Conservation (phyloP, 176 grass and related monocot genomes). For the Bolboschoenus planiculmis region DNA sequence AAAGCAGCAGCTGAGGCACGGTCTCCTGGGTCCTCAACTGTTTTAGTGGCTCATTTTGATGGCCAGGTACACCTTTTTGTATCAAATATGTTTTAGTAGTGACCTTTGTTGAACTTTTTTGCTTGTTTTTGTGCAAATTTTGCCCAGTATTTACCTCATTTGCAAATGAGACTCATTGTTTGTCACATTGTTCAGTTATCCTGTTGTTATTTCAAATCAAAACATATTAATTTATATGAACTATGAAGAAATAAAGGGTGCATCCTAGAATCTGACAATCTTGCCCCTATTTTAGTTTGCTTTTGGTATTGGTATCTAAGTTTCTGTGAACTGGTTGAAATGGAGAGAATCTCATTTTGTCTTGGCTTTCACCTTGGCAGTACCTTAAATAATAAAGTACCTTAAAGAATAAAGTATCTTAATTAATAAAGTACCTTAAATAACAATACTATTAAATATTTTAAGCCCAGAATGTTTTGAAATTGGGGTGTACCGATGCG, state of each 20-base stretch:
- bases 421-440: too few species aligned
- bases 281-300: background rate
- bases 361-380: too few species aligned
- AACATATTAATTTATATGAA: background rate
- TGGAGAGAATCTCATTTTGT: too few species aligned
- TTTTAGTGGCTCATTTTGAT: conserved; percentile 91
- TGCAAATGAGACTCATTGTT: background rate
- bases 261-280: background rate
- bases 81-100: background rate
- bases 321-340: too few species aligned
- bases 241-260: background rate
- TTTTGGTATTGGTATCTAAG: background rate
- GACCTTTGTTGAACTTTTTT: background rate
- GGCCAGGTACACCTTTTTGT: conserved; percentile 40
- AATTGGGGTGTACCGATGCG: too few species aligned
- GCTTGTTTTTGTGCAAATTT: background rate
- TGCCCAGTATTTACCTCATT: background rate
- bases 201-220: background rate
- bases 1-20: conserved; percentile 53
- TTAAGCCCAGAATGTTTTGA: too few species aligned
- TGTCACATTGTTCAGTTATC: background rate
- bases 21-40: conserved; percentile 88
- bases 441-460: too few species aligned
- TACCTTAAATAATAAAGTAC: too few species aligned
- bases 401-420: too few species aligned